Base-by-base conservation (phyloP, 106 monocot genomes). In the Narthecium ossifragum region DNA sequence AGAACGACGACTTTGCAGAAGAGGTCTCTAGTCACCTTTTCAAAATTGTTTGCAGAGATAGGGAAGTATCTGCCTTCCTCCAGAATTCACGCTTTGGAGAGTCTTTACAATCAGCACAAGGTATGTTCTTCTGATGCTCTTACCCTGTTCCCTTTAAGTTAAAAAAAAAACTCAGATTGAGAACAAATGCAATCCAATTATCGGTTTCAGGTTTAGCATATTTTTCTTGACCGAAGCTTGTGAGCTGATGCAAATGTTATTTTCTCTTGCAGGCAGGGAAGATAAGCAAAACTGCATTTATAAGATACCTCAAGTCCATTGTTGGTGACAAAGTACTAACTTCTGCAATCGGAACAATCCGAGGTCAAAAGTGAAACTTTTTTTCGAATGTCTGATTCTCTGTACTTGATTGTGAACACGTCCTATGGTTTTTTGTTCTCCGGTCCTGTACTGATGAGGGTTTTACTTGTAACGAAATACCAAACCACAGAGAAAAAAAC, bases 311-410 rank as follows among this genome's bases (percentile, higher is more conserved):
- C 20, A 70, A 71, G 46, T 15, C 66, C 0, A 14, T 51, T 14
- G 66, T 47, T 10, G 83, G 83, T 9, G 83, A 84, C 38, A 71
- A 75, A 31, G 27, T 78, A 23, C 38, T 84, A 15, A 34, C 43
- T 55, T 66, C 78, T n/a, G 34, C 58, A 9, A 64, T 78, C 23
- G 53, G 34, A 48, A 73, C 62, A 34, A 67, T 72, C 28, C 26
- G 75, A 31, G 71, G 67, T 8, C 60, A 59, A n/a, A n/a, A n/a
- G n/a, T n/a, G n/a, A n/a, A n/a, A n/a, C n/a, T n/a, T n/a, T n/a
- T n/a, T n/a, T n/a, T n/a, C n/a, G n/a, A n/a, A n/a, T n/a, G n/a
- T n/a, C n/a, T n/a, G n/a, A n/a, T n/a, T n/a, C n/a, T n/a, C n/a
- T n/a, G n/a, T n/a, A n/a, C n/a, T n/a, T n/a, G n/a, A n/a, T n/a